Percentiles rank a stretch among this genome's conserved stretches.
Evolutionary conservation across 2,329 filamentous ascomycete species (phyloP).

Genomic region (Gaeumannomyces tritici): DNA sequence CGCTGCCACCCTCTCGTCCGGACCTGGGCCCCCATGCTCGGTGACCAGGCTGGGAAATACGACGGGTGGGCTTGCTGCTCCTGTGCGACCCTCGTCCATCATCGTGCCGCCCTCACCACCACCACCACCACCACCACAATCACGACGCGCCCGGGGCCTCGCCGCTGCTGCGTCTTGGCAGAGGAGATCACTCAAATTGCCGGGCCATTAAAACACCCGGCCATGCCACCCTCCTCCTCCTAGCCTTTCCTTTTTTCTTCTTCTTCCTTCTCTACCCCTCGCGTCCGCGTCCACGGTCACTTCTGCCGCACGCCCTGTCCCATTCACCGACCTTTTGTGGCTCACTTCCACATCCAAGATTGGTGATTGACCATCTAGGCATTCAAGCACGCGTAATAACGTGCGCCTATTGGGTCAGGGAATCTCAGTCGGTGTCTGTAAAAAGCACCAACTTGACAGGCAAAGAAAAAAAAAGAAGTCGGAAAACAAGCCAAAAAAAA

Average conservation of each 20-base stretch:
- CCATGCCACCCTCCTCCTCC: not conserved
- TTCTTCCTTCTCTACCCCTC: not conserved
- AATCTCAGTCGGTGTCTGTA: conserved; percentile 3
- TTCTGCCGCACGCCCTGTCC: not conserved
- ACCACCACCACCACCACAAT: not conserved
- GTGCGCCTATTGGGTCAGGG: not conserved
- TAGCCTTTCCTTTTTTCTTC: not conserved
- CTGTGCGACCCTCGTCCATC: not conserved
- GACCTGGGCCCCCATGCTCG: not conserved
- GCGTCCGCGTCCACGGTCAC: not conserved
- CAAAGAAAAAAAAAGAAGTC: too few relatives aligned
- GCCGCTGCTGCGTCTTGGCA: not conserved
- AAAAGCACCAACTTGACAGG: conserved; percentile 6
- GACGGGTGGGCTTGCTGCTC: not conserved
- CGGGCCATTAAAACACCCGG: not conserved
- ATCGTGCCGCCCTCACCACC: not conserved
- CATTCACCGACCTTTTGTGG: not conserved
- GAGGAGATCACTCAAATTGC: not conserved
- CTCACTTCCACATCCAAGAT: not conserved
- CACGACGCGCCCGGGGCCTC: not conserved
- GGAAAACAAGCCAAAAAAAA: too few relatives aligned
- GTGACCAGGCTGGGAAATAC: conserved; percentile 1
- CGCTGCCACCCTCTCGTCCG: not conserved
- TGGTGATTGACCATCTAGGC: not conserved
- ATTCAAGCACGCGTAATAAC: not conserved